These are phyloP conservation scores for Porodaedalea pini DNA, from an alignment of 1,284 basidiomycete species.

Conservation along the genomic window DNA sequence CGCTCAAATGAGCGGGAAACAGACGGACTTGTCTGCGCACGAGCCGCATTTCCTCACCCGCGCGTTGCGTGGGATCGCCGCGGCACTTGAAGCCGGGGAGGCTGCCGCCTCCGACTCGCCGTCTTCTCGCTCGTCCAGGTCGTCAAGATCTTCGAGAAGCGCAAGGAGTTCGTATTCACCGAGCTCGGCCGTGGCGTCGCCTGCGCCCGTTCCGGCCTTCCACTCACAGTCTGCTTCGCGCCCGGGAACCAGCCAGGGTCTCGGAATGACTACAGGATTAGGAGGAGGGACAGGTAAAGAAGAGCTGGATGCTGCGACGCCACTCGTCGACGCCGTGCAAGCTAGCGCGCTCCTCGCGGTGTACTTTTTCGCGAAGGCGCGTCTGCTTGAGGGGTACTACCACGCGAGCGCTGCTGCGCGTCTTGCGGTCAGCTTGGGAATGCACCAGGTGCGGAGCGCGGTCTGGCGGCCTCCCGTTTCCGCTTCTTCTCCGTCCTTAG, in stretches of 20 bases:
- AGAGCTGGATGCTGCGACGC: conserved; percentile 27
- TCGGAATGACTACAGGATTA: not conserved
- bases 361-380: conserved; percentile 56
- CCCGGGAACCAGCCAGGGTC: not conserved
- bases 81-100: conserved; percentile 20
- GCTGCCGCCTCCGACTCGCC: conserved; percentile 4
- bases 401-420: conserved; percentile 57
- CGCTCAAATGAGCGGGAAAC: not conserved
- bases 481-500: not conserved
- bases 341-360: conserved; percentile 57
- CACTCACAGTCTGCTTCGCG: not conserved
- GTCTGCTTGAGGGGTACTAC: conserved; percentile 56
- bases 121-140: not conserved
- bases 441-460: conserved; percentile 46
- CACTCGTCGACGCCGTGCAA: conserved; percentile 52
- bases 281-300: not conserved
- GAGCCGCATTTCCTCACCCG: conserved; percentile 48
- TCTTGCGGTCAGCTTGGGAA: conserved; percentile 49
- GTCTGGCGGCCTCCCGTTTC: conserved; percentile 27
- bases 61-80: conserved; percentile 37
- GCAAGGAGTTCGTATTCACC: conserved; percentile 1
- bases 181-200: not conserved
- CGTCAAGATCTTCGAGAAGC: not conserved
- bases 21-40: conserved; percentile 33
- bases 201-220: not conserved